These are phyloP conservation scores for Penicillium salamii DNA, from an alignment of 495 filamentous ascomycete species.

Conservation along the genomic window DNA sequence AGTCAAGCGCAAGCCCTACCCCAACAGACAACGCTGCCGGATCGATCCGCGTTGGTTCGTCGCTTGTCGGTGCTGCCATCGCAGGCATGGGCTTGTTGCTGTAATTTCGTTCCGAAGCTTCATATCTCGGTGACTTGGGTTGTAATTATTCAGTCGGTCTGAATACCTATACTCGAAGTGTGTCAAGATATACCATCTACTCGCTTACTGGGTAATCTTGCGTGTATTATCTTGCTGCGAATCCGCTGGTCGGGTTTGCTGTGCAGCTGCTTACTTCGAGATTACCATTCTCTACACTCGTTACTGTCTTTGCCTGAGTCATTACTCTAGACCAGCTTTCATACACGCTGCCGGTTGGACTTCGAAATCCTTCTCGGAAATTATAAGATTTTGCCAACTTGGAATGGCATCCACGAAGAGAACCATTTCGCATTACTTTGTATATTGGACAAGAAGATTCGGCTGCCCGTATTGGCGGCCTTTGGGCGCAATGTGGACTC, in stretches of 20 bases:
- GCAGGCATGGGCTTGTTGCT: constrained; percentile 22
- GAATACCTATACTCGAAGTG: not conserved
- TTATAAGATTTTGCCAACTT: not conserved
- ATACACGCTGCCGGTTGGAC: constrained; percentile 16
- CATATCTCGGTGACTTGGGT: not conserved
- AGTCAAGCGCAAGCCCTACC: constrained; percentile 7
- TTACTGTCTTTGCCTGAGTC: not conserved
- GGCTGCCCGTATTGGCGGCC: too few relatives aligned
- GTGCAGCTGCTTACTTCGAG: constrained; percentile 4
- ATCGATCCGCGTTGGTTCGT: constrained; percentile 13
- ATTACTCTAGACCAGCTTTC: constrained; percentile 1
- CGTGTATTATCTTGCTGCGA: not conserved
- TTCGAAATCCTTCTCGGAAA: constrained; percentile 23
- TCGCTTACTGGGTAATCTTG: too few relatives aligned
- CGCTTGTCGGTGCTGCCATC: constrained; percentile 13
- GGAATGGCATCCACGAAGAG: too few relatives aligned
- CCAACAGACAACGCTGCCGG: constrained; percentile 18
- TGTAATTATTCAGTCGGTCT: constrained; percentile 8
- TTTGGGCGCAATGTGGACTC: too few relatives aligned
- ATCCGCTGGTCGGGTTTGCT: constrained; percentile 5
- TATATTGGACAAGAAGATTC: too few relatives aligned
- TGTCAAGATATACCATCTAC: constrained; percentile 1
- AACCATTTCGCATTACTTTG: too few relatives aligned
- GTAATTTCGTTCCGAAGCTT: constrained; percentile 3
- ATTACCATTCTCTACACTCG: constrained; percentile 13